Evolutionary conservation across 2,329 filamentous ascomycete species (phyloP), one percentile per base, ranked within the genome.

Genomic region (Aureobasidium sp.): DNA sequence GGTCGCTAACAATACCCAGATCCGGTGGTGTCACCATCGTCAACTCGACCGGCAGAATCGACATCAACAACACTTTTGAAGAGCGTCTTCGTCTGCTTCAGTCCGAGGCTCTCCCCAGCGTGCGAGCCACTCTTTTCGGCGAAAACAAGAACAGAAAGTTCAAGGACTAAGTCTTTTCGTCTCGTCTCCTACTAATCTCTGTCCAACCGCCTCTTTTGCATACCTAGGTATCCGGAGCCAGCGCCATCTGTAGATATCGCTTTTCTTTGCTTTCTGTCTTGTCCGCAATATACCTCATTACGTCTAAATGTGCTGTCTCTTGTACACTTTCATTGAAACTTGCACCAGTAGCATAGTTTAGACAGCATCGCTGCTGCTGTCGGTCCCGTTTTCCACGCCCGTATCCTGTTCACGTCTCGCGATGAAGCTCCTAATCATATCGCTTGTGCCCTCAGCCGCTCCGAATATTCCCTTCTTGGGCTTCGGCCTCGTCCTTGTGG

Each of bases 21-120:
- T 83, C 92, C 64, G 94, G 94, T 64, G 94, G 94, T 70, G 82
- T 96, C 63, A 75, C 84, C 63, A 86, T 99, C 67, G 78, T 96
- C 61, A 91, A 92, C 67, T 87, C 89, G 68, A 82, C 82, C 67
- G 94, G 94, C 74, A 97, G 93, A 83, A 97, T 99, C 74, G 92
- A 96, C 71, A 93, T 99, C 76, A 92, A 97, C 84, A 97, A 99
- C 81, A 97, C 94, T 61, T 89, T 97, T 69, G 94, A 97, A 74
- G 89, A 96, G 74, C 87, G 94, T 68, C 81, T 99, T 76, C 84
- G 84, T 71, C 82, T 97, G 65, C 85, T 97, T 67, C 88, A 96
- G 78, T 87, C 87, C 63, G 89, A 89, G 68, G 89, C 90, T 57
- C 84, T 97, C 63, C 94, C 94, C 15, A 86, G 86, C 48, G 87